phyloP scores from a whole-genome alignment of 2,329 filamentous ascomycete species.

The Stachybotrys echinatus region DNA sequence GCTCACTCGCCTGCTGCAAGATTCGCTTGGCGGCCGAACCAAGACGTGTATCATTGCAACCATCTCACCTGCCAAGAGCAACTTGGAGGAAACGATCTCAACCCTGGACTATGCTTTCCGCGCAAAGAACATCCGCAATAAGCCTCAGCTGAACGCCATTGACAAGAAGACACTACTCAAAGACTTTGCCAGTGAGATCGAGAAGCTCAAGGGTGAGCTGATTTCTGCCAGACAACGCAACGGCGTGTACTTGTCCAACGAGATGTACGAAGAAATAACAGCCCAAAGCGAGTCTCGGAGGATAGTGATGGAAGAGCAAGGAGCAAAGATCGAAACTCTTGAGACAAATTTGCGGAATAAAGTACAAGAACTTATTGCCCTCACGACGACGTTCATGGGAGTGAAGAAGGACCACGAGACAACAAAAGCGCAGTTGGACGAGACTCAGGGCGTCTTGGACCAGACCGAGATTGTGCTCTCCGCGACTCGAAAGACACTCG shows the following conservation, averaged over 20 bases:
- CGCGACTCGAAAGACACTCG: slow-evolving; percentile 69
- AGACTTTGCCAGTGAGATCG: slow-evolving; percentile 89
- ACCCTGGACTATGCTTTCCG: slow-evolving; percentile 97
- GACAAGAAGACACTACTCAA: slow-evolving; percentile 88
- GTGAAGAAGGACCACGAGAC: slow-evolving; percentile 87
- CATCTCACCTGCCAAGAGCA: slow-evolving; percentile 88
- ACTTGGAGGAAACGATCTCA: slow-evolving; percentile 95
- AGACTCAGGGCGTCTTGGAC: slow-evolving; percentile 75
- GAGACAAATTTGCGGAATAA: slow-evolving; percentile 89
- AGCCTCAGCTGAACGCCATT: slow-evolving; percentile 88
- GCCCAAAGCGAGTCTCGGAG: slow-evolving; percentile 87
- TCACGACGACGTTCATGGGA: slow-evolving; percentile 82
- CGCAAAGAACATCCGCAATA: slow-evolving; percentile 97
- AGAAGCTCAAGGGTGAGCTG: slow-evolving; percentile 88
- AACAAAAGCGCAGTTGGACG: slow-evolving; percentile 65
- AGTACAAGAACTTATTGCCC: slow-evolving; percentile 80
- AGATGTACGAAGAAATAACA: slow-evolving; percentile 85
- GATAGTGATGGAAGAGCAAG: slow-evolving; percentile 88
- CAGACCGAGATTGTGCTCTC: slow-evolving; percentile 82
- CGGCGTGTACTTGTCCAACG: slow-evolving; percentile 87
- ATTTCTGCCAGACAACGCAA: slow-evolving; percentile 91
- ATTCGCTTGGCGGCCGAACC: slow-evolving; percentile 89
- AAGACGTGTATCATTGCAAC: slow-evolving; percentile 99
- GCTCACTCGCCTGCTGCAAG: slow-evolving; percentile 88
- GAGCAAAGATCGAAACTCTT: slow-evolving; percentile 86